Evolutionary conservation across 2,329 filamentous ascomycete genomes (phyloP).

Genomic region (Clarireedia paspali): DNA sequence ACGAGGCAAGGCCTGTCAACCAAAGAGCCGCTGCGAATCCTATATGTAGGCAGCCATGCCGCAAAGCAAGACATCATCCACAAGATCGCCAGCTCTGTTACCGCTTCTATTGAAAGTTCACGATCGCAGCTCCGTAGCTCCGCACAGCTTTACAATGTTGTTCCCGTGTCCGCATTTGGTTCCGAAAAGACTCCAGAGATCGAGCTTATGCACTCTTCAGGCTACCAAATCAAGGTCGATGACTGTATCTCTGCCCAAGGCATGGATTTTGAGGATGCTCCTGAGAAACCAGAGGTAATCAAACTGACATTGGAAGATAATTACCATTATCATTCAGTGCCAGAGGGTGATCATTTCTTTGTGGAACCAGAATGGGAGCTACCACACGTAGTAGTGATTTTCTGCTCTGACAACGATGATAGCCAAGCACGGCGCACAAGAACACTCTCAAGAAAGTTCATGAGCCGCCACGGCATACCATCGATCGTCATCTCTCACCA

Average conservation of each 20-base stretch:
- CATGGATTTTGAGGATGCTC: constrained; percentile 25
- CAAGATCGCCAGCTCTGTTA: constrained; percentile 42
- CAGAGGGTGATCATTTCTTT: constrained; percentile 30
- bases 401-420: constrained; percentile 38
- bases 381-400: constrained; percentile 44
- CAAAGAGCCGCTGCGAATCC: constrained; percentile 38
- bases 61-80: constrained; percentile 36
- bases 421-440: constrained; percentile 33
- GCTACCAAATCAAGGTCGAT: constrained; percentile 44
- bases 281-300: constrained; percentile 33
- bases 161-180: constrained; percentile 43
- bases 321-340: constrained; percentile 30
- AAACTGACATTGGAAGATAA: constrained; percentile 32
- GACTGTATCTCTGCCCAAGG: constrained; percentile 37
- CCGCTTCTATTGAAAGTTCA: constrained; percentile 32
- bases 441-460: constrained; percentile 38
- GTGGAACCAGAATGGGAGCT: constrained; percentile 39
- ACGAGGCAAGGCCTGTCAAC: constrained; percentile 37
- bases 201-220: constrained; percentile 44
- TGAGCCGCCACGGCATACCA: constrained; percentile 39
- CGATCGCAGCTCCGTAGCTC: constrained; percentile 27
- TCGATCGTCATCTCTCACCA: constrained; percentile 42
- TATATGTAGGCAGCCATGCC: constrained; percentile 40
- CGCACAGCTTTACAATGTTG: constrained; percentile 43
- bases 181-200: constrained; percentile 39